Base-by-base conservation (phyloP, 164 flowering plant genomes). In the Piper betle region DNA sequence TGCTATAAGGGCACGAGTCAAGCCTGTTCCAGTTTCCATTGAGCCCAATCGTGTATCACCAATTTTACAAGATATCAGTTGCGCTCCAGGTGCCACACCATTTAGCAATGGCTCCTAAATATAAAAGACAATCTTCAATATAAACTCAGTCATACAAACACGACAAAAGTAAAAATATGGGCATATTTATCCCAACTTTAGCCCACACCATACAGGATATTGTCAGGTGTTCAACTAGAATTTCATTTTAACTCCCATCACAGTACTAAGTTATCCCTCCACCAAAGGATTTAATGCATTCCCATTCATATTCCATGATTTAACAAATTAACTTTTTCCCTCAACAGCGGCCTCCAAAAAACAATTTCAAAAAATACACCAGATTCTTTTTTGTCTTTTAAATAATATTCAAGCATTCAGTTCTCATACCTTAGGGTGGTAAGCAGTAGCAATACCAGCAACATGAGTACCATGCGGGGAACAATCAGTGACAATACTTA, bases 1-100 rank as follows among this genome's bases (percentile, higher is more conserved):
- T 62, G 99, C 96, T 67, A 93, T 90, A 59, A 93, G 59, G 41
- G 99, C 99, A 64, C 99, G 77, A 56, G 79, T 83, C 75, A 93
- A 79, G 37, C 99, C 99, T 64, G 99, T 93, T 73, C 99, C 99
- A n/a, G 99, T 93, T 78, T 90, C 97, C 98, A 92, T 92, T 66
- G 96, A 89, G 55, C 96, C 96, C 59, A 92, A 76, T 57, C 98
- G 91, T 10, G 96, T 69, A 66, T 92, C 98, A 40, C 96, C 96
- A 76, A 92, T 92, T 80, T 89, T 92, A 68, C 98, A 92, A 55
- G 98, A 92, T 68, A 92, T 81, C 42, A 92, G 19, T 61, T 92
- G 98, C 65, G 98, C 98, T 58, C 98, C 98, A 63, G 98, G 98
- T 63, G 98, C 98, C 73, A 86, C 78, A 71, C 98, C 98, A 77